Conservation (phyloP, 805 yeast species). For the Saccharomycopsis guyanensis region DNA sequence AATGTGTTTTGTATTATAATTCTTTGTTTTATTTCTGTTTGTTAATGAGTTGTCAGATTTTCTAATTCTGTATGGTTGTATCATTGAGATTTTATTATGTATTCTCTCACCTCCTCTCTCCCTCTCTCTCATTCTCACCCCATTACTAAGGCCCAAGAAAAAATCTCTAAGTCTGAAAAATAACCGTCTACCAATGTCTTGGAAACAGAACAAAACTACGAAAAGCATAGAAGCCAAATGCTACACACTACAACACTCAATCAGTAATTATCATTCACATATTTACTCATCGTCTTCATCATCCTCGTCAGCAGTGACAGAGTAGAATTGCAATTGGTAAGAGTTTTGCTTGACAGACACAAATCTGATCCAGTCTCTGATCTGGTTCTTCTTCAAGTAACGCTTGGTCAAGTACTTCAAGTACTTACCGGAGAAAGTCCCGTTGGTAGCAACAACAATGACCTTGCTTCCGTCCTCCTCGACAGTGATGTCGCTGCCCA, state of each 20-base stretch:
- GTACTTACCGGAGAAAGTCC: constrained; percentile 99
- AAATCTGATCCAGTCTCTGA: constrained; percentile 99
- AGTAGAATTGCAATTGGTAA: constrained; percentile 98
- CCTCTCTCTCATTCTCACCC: no score
- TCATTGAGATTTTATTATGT: no score
- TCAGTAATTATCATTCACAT: no score
- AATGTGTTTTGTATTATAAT: no score
- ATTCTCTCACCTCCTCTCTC: no score
- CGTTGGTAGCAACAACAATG: constrained; percentile 79
- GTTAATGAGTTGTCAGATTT: no score
- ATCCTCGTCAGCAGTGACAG: constrained; percentile 92
- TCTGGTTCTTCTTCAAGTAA: constrained; percentile 99
- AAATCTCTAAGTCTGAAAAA: not conserved
- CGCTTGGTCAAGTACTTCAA: constrained; percentile 99
- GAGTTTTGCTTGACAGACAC: constrained; percentile 92
- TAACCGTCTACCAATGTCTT: not conserved
- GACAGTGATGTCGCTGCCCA: constrained; percentile 89
- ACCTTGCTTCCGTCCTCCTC: constrained; percentile 81
- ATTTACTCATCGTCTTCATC: constrained; percentile 50
- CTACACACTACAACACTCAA: no score
- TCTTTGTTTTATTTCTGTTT: no score
- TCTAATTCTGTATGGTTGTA: no score
- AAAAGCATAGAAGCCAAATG: no score
- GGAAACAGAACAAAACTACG: not conserved
- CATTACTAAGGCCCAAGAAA: no score